Conservation (phyloP, 768 basidiomycete species). For the Saitozyma podzolica region DNA sequence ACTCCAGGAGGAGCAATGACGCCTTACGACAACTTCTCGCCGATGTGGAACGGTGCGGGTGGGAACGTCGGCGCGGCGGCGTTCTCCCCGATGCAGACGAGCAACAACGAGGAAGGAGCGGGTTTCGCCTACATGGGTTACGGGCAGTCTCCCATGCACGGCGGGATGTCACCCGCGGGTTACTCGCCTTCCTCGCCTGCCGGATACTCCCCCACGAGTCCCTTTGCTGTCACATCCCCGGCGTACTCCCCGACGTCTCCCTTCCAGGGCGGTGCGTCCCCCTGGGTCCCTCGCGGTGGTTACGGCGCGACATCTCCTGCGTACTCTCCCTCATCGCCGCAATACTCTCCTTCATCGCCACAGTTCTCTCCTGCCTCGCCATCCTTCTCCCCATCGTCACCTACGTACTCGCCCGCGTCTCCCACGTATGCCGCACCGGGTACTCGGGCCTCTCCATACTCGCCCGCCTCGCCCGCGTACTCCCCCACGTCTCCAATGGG, state of each 20-base stretch:
- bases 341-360: slow-evolving; percentile 48
- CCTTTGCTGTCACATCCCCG: slow-evolving; percentile 51
- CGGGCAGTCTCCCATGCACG: slow-evolving; percentile 80
- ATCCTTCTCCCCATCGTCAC: slow-evolving; percentile 46
- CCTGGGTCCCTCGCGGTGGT: slow-evolving; percentile 78
- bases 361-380: slow-evolving; percentile 48
- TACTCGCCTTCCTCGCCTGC: slow-evolving; percentile 49
- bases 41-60: slow-evolving; percentile 68
- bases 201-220: slow-evolving; percentile 71
- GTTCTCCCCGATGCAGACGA: slow-evolving; percentile 91
- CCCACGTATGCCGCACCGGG: slow-evolving; percentile 42
- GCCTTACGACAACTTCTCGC: slow-evolving; percentile 90
- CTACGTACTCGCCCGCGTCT: slow-evolving; percentile 54
- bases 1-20: slow-evolving; percentile 65
- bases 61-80: slow-evolving; percentile 84
- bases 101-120: slow-evolving; percentile 76
- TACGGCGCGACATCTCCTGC: slow-evolving; percentile 51
- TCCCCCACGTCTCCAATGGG: slow-evolving; percentile 40
- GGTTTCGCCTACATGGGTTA: slow-evolving; percentile 71
- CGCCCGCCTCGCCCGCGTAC: slow-evolving; percentile 42
- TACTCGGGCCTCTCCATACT: slow-evolving; percentile 35
- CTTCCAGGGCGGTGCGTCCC: slow-evolving; percentile 78
- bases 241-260: slow-evolving; percentile 88
- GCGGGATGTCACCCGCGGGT: slow-evolving; percentile 54
- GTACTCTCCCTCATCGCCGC: slow-evolving; percentile 49